Base-by-base conservation (phyloP, 352 stramenopile species). In the Globisporangium apiculatum region DNA sequence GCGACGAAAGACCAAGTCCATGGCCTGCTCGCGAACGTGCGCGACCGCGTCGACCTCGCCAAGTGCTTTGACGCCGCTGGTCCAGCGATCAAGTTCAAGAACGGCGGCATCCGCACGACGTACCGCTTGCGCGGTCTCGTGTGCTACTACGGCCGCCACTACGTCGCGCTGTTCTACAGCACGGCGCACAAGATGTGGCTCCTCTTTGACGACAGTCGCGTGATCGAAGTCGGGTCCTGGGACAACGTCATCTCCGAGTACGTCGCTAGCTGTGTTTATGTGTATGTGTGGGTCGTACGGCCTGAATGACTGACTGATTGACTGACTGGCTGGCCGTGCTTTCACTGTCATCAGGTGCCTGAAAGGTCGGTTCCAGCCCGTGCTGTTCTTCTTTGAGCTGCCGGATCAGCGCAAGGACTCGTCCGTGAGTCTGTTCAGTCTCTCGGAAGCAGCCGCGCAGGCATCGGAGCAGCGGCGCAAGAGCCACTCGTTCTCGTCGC, bases 121-220 rank as follows among this genome's bases (percentile, higher is more conserved):
- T 94, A 94, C 51, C 78, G 80, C 10, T 68, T 94, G 52, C 78
- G 79, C 11, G 84, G 84, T 4, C 86, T 94, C 61, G 84, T 94
- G 37, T 94, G 84, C 61, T 94, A 94, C 60, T 94, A 94, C 52
- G 84, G 84, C 1, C 75, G 72, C 4, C 84, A 94, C 60, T 94
- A 94, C 58, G 77, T 94, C 42, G 80, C 84, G 12, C 62, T 92
- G 4, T 94, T 94, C 51, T 92, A 91, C 74, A 87, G 73, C 57
- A 94, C 82, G 41, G 82, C 83, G 8, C 84, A 94, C 69, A 86
- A 91, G 50, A 86, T 86, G 65, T 94, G 84, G 84, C 58, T 92
- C n/a, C 73, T 94, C 38, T 92, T 94, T 51, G 84, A 94, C 43
- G 84, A 94, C 54, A 90, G 71, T 31, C 82, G 79, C 14, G 84